Conservation (phyloP, 1,139 yeast species). For the Saccharomyces hybrid region DNA sequence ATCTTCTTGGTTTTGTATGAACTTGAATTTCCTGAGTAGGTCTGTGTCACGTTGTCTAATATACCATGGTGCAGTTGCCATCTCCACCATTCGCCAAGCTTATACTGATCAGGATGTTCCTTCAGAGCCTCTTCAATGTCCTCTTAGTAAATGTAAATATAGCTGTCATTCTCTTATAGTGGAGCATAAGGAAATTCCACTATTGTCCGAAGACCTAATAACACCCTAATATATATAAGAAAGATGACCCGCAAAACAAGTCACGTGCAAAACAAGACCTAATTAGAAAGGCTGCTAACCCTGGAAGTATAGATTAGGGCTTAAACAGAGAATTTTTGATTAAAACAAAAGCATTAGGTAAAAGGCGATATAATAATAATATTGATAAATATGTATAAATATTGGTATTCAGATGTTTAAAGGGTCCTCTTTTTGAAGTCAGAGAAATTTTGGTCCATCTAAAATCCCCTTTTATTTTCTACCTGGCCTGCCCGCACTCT, state of each 20-base stretch:
- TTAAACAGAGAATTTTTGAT: neutral
- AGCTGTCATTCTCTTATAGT: neutral
- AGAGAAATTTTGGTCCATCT: neutral
- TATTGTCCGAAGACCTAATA: neutral
- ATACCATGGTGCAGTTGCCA: slow-evolving; percentile 23
- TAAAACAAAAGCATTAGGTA: neutral
- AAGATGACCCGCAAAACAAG: too few species aligned
- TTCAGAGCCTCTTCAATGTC: neutral
- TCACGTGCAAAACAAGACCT: neutral
- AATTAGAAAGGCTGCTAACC: neutral
- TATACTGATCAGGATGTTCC: neutral
- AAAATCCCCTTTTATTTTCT: neutral
- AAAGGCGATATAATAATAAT: neutral
- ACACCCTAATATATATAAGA: neutral
- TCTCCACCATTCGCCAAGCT: neutral
- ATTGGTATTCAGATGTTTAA: neutral
- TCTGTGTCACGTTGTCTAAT: slow-evolving; percentile 23
- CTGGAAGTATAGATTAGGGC: neutral
- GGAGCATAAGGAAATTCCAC: neutral
- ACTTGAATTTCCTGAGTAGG: slow-evolving; percentile 23
- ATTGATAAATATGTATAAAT: neutral
- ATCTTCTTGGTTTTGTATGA: slow-evolving; percentile 31
- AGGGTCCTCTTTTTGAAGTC: neutral
- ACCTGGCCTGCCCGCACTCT: neutral
- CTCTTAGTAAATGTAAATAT: neutral